Evolutionary conservation across 2,329 filamentous ascomycete genomes (phyloP), one percentile per base, ranked within the genome.

Genomic region (Zasmidium citrigriseum): DNA sequence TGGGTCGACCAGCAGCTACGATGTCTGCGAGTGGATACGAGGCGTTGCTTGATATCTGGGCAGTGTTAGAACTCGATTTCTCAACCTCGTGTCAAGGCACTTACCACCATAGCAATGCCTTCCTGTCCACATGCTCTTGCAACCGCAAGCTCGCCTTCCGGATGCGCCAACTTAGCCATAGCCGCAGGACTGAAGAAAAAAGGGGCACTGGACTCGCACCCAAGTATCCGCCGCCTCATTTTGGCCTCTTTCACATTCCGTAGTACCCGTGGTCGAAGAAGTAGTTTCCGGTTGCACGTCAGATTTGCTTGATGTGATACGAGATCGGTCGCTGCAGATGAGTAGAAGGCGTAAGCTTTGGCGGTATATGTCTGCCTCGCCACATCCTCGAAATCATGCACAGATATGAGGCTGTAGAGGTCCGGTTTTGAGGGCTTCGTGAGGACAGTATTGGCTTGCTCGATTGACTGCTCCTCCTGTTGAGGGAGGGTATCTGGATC

Each of bases 321-420:
- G 38, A 78, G 74, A 46, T 81, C 78, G 1, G 80, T 81, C 0
- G 80, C 78, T 0, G 77, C 80, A 1, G 77, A 78, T n/a, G 73
- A 75, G 66, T 80, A 82, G 54, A 75, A 76, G 0, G 74, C 74
- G 66, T 68, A 76, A 21, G 73, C 67, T 53, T 76, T 76, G 18
- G 65, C 60, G 1, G 68, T 65, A 44, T 76, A 62, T 3, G 66
- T 69, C 16, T 68, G 64, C 3, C 63, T 61, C 3, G 76, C 76
- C 11, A 75, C 74, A n/a, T 71, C 57, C 56, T 79, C 76, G 61
- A 80, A 78, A 62, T 80, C 78, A 67, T 80, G 74, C 4, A 77
- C 64, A 57, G 77, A 80, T 64, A 81, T 75, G 56, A 80, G 74
- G 60, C 76, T 72, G 57, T 76, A 73, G 11, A 82, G 69, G 14